Evolutionary conservation across 345 rosid genomes (phyloP), one percentile per base, ranked within the genome.

Genomic region (Isatis tinctoria): DNA sequence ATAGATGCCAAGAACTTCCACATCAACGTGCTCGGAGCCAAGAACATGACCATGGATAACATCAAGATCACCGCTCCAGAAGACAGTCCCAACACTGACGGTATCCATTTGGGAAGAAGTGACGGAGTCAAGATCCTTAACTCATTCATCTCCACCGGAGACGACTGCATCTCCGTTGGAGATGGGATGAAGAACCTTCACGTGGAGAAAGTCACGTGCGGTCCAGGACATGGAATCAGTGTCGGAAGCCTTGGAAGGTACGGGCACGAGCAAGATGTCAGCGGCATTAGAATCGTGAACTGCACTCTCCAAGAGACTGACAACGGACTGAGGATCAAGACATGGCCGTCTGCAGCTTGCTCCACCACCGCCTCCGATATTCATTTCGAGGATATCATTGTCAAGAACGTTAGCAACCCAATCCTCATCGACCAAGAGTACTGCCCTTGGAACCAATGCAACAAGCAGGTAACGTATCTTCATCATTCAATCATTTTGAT

Each of bases 1-100:
- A 9, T 76, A 5, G 75, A 87, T 60, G 83, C 88, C 73, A 89
- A 87, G 69, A 75, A 83, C 49, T 89, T 87, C 49, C 90, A 89
- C 36, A 67, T 83, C 3, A 83, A 78, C 30, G 79, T 85, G 9
- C 0, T 87, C 2, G 87, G 88, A 16, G 74, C 86, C 75, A 73
- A 69, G 43, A 87, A 89, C 81, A 8, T 84, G 20, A 82, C 83
- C 11, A 71, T 89, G 70, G 5, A 14, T 14, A 72, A 49, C 22
- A 4, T 76, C 44, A 65, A 12, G 49, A 73, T 85, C 52, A 56
- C 3, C 3, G 86, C 84, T 12, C 86, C 88, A 4, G 80, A 27
- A 35, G 80, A 80, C 0, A 81, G 84, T 41, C 83, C 84, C 51
- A 80, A 85, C 82, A 81, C 82, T 3, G 82, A 82, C 30, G 88